phyloP scores from a whole-genome alignment of 768 basidiomycete genomes.

The Xanthoconium stramineum region DNA sequence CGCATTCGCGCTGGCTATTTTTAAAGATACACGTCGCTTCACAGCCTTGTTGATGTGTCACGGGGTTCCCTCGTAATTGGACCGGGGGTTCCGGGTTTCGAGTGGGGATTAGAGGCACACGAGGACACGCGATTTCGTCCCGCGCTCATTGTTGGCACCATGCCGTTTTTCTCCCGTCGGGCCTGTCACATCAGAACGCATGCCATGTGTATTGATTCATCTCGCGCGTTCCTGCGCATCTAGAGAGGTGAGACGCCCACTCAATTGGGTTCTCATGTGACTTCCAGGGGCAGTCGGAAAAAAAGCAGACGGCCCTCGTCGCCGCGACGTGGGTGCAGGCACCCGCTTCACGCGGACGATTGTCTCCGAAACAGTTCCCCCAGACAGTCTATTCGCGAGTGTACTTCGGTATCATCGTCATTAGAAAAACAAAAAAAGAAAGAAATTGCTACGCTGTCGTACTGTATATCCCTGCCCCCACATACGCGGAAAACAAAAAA shows the following conservation, averaged over 20 bases:
- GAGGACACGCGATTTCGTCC: neutral
- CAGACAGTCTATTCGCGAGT: conserved; percentile 16
- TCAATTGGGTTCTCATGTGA: neutral
- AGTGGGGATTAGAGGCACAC: too few species aligned
- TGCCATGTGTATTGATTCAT: neutral
- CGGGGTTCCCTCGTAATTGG: too few species aligned
- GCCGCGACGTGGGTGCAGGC: too few species aligned
- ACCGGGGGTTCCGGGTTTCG: too few species aligned
- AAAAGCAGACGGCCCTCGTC: neutral
- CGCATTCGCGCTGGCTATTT: conserved; percentile 6
- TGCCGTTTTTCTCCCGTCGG: neutral
- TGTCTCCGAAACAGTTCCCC: neutral
- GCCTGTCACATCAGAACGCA: too few species aligned
- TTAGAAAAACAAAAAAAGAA: conserved; percentile 17
- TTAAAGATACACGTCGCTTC: neutral
- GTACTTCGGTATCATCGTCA: conserved; percentile 21
- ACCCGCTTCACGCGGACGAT: conserved; percentile 7
- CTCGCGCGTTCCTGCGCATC: conserved; percentile 5
- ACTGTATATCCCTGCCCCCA: conserved; percentile 27
- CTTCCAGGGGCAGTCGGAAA: neutral
- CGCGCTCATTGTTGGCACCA: neutral
- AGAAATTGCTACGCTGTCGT: conserved; percentile 20
- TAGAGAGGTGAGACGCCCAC: conserved; percentile 13
- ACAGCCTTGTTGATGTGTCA: too few species aligned
- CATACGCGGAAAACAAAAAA: conserved; percentile 15